Conservation (phyloP, 2,329 filamentous ascomycete genomes). For the Didymella arachidicola region DNA sequence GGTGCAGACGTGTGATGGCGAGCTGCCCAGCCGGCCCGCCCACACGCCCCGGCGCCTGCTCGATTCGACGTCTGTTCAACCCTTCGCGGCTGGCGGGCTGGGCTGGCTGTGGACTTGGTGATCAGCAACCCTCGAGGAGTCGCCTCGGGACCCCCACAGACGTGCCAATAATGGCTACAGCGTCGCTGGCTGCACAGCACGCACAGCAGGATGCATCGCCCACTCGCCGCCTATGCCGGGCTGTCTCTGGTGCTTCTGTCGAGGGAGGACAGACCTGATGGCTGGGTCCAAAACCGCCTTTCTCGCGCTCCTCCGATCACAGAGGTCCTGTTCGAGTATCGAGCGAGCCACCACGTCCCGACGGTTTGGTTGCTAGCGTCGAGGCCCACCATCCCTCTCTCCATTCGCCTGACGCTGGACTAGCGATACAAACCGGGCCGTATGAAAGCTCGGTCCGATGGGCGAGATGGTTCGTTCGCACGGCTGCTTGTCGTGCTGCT, state of each 20-base stretch:
- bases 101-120: background rate
- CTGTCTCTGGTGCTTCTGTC: constrained; percentile 7
- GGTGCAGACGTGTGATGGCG: background rate
- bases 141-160: background rate
- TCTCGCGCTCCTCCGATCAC: constrained; percentile 8
- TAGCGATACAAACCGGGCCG: constrained; percentile 17
- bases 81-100: constrained; percentile 1
- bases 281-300: constrained; percentile 6
- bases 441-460: constrained; percentile 15
- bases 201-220: constrained; percentile 6
- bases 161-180: constrained; percentile 5
- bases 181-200: constrained; percentile 12
- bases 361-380: constrained; percentile 2
- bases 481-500: constrained; percentile 1
- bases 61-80: constrained; percentile 7
- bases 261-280: constrained; percentile 14
- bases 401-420: constrained; percentile 5
- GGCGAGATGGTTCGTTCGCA: constrained; percentile 9
- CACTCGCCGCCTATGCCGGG: constrained; percentile 5
- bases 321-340: constrained; percentile 1
- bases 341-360: constrained; percentile 1
- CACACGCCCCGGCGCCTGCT: constrained; percentile 16
- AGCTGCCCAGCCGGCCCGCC: background rate
- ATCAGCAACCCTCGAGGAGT: background rate
- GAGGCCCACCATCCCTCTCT: background rate